A percentile compares a stretch with the other conserved stretches of the same genome.
Evolutionary conservation across 139 green algal species (phyloP).

Genomic region (Chlamydomonas sphaeroides): DNA sequence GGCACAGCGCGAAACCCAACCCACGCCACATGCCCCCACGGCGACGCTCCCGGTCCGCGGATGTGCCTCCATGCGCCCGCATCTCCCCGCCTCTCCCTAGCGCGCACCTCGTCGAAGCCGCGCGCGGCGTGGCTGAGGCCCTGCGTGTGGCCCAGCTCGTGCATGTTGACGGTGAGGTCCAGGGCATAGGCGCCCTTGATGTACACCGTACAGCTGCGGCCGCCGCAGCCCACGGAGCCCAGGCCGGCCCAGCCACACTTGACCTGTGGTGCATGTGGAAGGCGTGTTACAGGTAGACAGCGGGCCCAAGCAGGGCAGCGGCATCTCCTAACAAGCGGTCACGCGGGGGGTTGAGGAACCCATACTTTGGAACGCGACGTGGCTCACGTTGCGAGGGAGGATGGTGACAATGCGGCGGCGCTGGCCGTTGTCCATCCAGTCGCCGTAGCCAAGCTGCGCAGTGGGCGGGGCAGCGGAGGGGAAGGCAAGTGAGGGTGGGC

Average conservation of each 20-base stretch:
- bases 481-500: no score
- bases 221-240: conserved; percentile 20
- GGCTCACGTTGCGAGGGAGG: conserved; percentile 1
- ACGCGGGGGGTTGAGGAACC: not conserved
- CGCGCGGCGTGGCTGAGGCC: conserved; percentile 31
- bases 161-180: conserved; percentile 4
- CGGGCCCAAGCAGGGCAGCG: no score
- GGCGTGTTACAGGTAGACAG: no score
- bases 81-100: not conserved
- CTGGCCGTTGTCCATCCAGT: not conserved
- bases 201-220: conserved; percentile 8
- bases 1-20: not conserved
- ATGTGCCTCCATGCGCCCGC: not conserved
- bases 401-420: conserved; percentile 13
- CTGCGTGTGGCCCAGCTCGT: conserved; percentile 42
- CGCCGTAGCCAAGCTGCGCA: not conserved
- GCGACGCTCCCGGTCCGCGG: not conserved
- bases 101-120: conserved; percentile 23
- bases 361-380: not conserved
- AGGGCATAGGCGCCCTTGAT: conserved; percentile 11
- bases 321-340: not conserved
- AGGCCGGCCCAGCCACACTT: conserved; percentile 26
- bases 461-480: not conserved
- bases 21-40: no score
- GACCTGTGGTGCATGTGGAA: not conserved